Evolutionary conservation across 306 rosid genomes (phyloP), one percentile per base, ranked within the genome.

Genomic region (Rosa chinensis): DNA sequence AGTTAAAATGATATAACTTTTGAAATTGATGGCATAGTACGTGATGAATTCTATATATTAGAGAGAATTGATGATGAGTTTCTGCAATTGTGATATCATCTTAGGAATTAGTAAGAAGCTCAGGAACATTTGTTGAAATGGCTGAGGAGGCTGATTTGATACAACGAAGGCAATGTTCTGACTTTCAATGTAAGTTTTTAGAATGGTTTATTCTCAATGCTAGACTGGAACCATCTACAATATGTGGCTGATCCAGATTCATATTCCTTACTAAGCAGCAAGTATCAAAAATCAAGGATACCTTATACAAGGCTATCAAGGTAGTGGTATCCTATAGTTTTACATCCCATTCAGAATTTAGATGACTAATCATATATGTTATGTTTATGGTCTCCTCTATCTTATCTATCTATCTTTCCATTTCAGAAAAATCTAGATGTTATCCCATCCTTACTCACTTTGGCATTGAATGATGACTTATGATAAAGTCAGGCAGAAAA

Each of bases 391-490:
- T 52, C 5, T 17, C 9, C 8, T 16, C 39, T 70, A 8, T 75
- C 72, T 58, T 52, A 73, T 62, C 74, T 53, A 11, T 80, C 75
- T 37, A 25, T 9, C 66, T 63, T 45, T 56, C 75, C 73, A 17
- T 81, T 89, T 81, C 89, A 94, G 98, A 94, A 53, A 78, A 92
- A 86, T 82, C 91, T 86, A 78, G 93, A 94, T 58, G 21, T 90
- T 21, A 69, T 89, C 76, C 88, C 98, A 75, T 77, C 97, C 77
- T 3, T 94, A 43, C 84, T 87, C 71, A 87, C 79, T 82, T 77
- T 94, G 90, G 93, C 98, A 69, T 74, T 94, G 68, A 94, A 94
- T 82, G 98, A 94, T 84, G 76, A 94, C 98, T 71, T 94, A 92
- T 75, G 98, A 94, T 74, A 92, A 94, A 97, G 98, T 92, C 84